Base-by-base conservation (phyloP, 306 rosid genomes). In the Pueraria montana region DNA sequence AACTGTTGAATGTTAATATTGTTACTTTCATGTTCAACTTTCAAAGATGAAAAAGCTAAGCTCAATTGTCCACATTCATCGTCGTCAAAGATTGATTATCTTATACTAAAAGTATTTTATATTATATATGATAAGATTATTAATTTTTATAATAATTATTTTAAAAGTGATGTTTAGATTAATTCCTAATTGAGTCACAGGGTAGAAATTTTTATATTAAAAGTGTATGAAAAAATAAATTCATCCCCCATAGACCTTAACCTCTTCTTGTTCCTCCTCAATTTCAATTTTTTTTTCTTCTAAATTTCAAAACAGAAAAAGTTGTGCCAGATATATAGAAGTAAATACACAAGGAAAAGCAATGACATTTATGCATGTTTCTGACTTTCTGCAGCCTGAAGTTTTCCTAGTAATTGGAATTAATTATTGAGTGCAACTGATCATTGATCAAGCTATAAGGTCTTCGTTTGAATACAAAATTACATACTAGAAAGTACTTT, bases 41-140 rank as follows among this genome's bases (percentile, higher is more conserved):
- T 76, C 9, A 48, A 11, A n/a, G 50, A 75, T 17, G 4, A 18
- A 66, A 66, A 76, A n/a, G 23, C 32, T 27, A 27, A 27, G 3
- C 50, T 55, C 64, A 56, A 1, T 20, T 52, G 61, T 65, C 52
- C 76, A 50, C 11, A 45, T 76, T 16, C 82, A 83, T 61, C 30
- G 6, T 76, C 45, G 6, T 76, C 45, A 83, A 10, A 20, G 10
- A 62, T 62, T 62, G 18, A 16, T 58, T 58, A 50, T 4, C 8
- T 48, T 1, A 48, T 48, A 4, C 6, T 14, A 48, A 48, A 13
- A 12, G 18, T 14, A 38, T 7, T 1, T 38, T 38, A 7, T 38
- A 38, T 40, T 40, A 8, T 40, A 40, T 40, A 6, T 40, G 11
- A 40, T 40, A 8, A 5, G 6, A 24, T 4, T 34, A 4, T 34